These are phyloP conservation scores for Crithidia acanthocephali DNA, from an alignment of 208 protist species.

Conservation along the genomic window DNA sequence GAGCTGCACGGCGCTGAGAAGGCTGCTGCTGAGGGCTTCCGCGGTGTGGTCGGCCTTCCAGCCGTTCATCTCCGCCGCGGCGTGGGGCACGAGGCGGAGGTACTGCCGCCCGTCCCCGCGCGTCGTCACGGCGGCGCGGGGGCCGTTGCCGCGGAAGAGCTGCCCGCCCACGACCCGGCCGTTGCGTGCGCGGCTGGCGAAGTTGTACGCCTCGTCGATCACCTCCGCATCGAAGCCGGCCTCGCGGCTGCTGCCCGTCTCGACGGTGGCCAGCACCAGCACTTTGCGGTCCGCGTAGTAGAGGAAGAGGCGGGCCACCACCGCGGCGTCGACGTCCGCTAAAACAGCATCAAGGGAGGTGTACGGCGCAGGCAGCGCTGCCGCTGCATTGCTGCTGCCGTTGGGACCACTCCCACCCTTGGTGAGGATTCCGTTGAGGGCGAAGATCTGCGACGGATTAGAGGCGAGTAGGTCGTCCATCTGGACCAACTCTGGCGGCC, in stretches of 20 bases:
- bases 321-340: slow-evolving; percentile 26
- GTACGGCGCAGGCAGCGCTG: slow-evolving; percentile 11
- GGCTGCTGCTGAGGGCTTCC: slow-evolving; percentile 28
- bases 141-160: neutral
- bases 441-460: slow-evolving; percentile 46
- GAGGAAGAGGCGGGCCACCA: slow-evolving; percentile 45
- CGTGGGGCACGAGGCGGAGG: slow-evolving; percentile 44
- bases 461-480: slow-evolving; percentile 36
- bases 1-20: slow-evolving; percentile 35
- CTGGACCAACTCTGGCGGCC: slow-evolving; percentile 35
- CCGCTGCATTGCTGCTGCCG: neutral
- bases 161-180: slow-evolving; percentile 5
- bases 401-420: neutral
- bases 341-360: slow-evolving; percentile 26
- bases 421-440: slow-evolving; percentile 30
- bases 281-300: slow-evolving; percentile 53
- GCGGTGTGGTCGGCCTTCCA: slow-evolving; percentile 32
- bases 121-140: neutral
- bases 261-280: slow-evolving; percentile 44
- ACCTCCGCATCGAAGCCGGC: slow-evolving; percentile 11
- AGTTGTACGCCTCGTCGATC: slow-evolving; percentile 30
- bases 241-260: slow-evolving; percentile 20
- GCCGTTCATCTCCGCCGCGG: slow-evolving; percentile 39
- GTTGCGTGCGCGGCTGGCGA: slow-evolving; percentile 20
- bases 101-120: slow-evolving; percentile 21